Evolutionary conservation across 2,329 filamentous ascomycete genomes (phyloP).

Genomic region (Talaromyces sp.): DNA sequence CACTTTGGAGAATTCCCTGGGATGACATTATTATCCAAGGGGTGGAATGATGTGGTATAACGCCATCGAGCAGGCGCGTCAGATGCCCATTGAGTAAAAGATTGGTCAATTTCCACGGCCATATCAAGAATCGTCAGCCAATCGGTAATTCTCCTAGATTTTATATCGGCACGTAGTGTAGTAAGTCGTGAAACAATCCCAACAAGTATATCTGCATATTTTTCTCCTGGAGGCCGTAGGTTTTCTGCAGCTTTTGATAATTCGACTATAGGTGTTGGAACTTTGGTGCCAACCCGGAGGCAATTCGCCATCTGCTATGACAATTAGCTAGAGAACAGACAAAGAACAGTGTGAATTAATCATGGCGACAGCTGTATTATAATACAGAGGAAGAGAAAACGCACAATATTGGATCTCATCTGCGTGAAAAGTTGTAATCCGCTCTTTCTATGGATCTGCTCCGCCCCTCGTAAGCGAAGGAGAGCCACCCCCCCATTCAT

Average conservation of each 20-base stretch:
- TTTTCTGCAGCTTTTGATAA: not conserved
- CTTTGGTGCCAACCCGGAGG: not conserved
- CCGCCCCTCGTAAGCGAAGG: not conserved
- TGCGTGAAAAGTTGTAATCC: not conserved
- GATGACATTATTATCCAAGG: too few relatives aligned
- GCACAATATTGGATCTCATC: not conserved
- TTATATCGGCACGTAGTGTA: too few relatives aligned
- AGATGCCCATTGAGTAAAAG: too few relatives aligned
- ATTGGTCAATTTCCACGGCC: too few relatives aligned
- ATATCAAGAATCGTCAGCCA: too few relatives aligned
- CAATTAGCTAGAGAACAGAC: not conserved
- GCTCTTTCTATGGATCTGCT: not conserved
- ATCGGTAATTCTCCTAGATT: too few relatives aligned
- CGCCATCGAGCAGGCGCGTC: too few relatives aligned
- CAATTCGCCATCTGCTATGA: not conserved
- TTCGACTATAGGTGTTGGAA: not conserved
- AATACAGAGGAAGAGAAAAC: not conserved
- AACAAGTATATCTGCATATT: not conserved
- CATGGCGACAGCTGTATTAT: not conserved
- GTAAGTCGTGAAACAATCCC: not conserved
- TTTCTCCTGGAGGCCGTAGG: not conserved
- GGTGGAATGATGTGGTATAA: too few relatives aligned
- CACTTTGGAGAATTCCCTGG: too few relatives aligned
- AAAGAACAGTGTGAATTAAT: not conserved
- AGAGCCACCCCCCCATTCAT: not conserved